These are phyloP conservation scores for Colletotrichum plurivorum DNA, from an alignment of 2,329 filamentous ascomycete genomes.

Conservation along the genomic window DNA sequence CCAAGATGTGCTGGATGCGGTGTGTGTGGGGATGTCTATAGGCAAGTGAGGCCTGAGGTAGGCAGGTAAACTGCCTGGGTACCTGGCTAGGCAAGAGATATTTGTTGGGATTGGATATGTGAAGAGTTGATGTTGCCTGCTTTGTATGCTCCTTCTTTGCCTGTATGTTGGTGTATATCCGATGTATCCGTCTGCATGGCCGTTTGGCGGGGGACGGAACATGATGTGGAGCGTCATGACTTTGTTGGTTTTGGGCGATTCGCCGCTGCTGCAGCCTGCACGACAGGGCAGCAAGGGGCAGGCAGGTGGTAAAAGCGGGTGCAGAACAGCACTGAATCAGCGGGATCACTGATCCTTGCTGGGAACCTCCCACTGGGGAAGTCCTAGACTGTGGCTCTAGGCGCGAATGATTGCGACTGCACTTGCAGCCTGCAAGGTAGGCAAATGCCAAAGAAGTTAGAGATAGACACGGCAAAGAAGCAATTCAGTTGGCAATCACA, in stretches of 20 bases:
- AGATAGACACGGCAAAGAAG: too few relatives aligned
- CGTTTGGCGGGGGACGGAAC: constrained; percentile 12
- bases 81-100: too few relatives aligned
- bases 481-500: constrained; percentile 15
- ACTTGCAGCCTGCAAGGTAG: not conserved
- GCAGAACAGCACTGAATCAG: not conserved
- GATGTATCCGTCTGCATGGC: constrained; percentile 5
- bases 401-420: too few relatives aligned
- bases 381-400: not conserved
- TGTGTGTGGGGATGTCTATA: not conserved
- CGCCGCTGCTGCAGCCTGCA: constrained; percentile 9
- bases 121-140: constrained; percentile 1
- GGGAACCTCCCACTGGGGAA: constrained; percentile 1
- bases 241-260: constrained; percentile 20
- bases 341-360: constrained; percentile 35
- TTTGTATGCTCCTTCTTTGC: constrained; percentile 18
- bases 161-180: not conserved
- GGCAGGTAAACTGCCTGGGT: too few relatives aligned
- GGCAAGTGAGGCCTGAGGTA: too few relatives aligned
- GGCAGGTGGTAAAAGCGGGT: not conserved
- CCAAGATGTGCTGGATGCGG: constrained; percentile 19
- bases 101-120: constrained; percentile 5
- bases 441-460: not conserved
- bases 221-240: constrained; percentile 37
- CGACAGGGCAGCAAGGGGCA: constrained; percentile 5